Conservation (phyloP, 106 monocot genomes). For the Vanilla planifolia region DNA sequence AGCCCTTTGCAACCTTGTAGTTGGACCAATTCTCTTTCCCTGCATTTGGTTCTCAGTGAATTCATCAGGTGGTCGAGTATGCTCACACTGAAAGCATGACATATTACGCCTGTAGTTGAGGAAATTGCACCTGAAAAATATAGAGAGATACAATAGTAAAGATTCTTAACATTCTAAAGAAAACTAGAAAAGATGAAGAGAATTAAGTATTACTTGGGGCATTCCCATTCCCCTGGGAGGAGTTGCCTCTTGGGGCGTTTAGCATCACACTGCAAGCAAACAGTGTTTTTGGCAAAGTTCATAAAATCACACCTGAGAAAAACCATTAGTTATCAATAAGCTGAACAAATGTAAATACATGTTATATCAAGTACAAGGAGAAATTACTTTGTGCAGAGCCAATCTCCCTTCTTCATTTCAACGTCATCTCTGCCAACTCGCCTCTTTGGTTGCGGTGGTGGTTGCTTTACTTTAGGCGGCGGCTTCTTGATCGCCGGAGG, state of each 20-base stretch:
- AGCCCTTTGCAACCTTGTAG: constrained; percentile 20
- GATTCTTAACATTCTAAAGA: constrained; percentile 1
- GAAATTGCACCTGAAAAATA: constrained; percentile 74
- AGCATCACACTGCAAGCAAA: constrained; percentile 96
- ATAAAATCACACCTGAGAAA: constrained; percentile 90
- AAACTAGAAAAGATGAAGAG: background rate
- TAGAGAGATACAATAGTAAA: background rate
- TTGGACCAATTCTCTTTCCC: constrained; percentile 21
- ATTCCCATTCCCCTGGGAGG: constrained; percentile 99
- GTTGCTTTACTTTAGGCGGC: constrained; percentile 89
- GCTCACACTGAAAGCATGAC: constrained; percentile 96
- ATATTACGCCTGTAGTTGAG: constrained; percentile 95
- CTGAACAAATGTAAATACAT: background rate
- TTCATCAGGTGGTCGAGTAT: constrained; percentile 82
- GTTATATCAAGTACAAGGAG: background rate
- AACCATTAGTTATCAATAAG: constrained; percentile 9
- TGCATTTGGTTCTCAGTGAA: constrained; percentile 50
- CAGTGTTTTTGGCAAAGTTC: constrained; percentile 95
- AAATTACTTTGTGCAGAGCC: constrained; percentile 91
- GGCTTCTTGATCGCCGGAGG: constrained; percentile 76
- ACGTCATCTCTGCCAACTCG: constrained; percentile 94
- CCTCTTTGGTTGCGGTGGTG: constrained; percentile 78
- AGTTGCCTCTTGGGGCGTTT: constrained; percentile 91
- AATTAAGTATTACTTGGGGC: constrained; percentile 43
- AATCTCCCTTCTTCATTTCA: constrained; percentile 99